phyloP scores from a whole-genome alignment of 495 filamentous ascomycete species.

The Talaromyces ruber region DNA sequence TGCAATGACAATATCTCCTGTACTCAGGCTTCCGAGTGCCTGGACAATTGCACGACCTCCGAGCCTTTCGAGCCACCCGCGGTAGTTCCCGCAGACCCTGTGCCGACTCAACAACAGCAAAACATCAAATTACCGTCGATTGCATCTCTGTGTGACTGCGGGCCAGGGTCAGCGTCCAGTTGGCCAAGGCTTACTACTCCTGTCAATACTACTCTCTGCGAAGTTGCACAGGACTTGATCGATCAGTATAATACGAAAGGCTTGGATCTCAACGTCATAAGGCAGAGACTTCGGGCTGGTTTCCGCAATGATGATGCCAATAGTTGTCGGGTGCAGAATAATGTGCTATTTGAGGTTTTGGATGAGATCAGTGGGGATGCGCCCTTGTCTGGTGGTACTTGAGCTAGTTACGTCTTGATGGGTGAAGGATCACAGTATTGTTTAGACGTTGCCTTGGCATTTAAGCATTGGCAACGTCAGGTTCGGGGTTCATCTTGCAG shows the following conservation, averaged over 20 bases:
- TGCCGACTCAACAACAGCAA: background rate
- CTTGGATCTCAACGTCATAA: slow-evolving; percentile 27
- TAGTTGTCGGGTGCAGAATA: slow-evolving; percentile 36
- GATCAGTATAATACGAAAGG: slow-evolving; percentile 31
- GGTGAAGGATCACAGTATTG: background rate
- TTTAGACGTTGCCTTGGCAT: background rate
- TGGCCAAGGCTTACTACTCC: slow-evolving; percentile 17
- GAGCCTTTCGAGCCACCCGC: background rate
- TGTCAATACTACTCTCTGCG: slow-evolving; percentile 33
- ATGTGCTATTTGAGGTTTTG: slow-evolving; percentile 33
- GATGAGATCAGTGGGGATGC: slow-evolving; percentile 32
- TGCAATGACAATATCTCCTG: background rate
- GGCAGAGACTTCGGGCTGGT: slow-evolving; percentile 24
- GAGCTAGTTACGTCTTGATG: background rate
- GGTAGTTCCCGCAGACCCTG: background rate
- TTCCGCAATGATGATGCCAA: slow-evolving; percentile 23
- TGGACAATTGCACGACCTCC: background rate
- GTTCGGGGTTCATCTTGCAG: background rate
- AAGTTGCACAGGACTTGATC: slow-evolving; percentile 31
- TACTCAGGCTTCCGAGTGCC: background rate
- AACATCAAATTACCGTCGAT: background rate
- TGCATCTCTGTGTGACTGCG: slow-evolving; percentile 21
- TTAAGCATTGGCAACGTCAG: background rate
- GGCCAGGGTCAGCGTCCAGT: slow-evolving; percentile 8
- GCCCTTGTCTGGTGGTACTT: slow-evolving; percentile 1